Base-by-base conservation (phyloP, 2,329 filamentous ascomycete species). In the Aspergillus luchuensis region DNA sequence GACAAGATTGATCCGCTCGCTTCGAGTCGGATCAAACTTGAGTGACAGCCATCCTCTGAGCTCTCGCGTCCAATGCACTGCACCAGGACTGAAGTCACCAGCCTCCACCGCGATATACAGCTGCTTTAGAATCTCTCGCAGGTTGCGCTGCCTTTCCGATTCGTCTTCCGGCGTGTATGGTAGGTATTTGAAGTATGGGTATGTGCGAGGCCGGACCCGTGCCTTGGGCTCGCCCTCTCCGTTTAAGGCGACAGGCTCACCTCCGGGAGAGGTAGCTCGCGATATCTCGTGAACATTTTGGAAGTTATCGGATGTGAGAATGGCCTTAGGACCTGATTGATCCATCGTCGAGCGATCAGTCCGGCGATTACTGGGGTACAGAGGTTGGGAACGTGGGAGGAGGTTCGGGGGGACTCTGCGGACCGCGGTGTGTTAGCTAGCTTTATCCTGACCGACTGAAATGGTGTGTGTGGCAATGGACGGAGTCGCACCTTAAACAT, bases 51-150 rank as follows among this genome's bases (percentile, higher is more conserved):
- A 99, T 77, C 90, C 91, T 73, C 93, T 88, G 51, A 99, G 88
- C 84, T 99, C 95, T 67, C 94, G 88, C 15, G 95, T 97, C 95
- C 95, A 99, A 78, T 99, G 94, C 63, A 97, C 84, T 28, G 94
- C 95, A 36, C 95, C 95, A 0, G 94, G 91, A 23, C 90, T 89
- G 77, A 98, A 98, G 77, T 99, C 95, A 66, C 97, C 92, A 3
- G 95, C 90, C 73, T 92, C 89, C 65, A 99, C 84, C 59, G 94
- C 87, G 69, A 97, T 91, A 76, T 97, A 98, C 30, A 99, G 88
- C 72, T 97, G 91, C 75, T 93, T 95, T 68, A 98, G 84, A 69
- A 97, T 98, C 74, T 92, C 91, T 49, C 89, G 84, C 50, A 99
- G 82, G 63, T 93, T 92, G 54, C 84, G 84, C 73, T 96, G 89